Base-by-base conservation (phyloP, 139 green algal genomes). In the Raphidocelis subcapitata region DNA sequence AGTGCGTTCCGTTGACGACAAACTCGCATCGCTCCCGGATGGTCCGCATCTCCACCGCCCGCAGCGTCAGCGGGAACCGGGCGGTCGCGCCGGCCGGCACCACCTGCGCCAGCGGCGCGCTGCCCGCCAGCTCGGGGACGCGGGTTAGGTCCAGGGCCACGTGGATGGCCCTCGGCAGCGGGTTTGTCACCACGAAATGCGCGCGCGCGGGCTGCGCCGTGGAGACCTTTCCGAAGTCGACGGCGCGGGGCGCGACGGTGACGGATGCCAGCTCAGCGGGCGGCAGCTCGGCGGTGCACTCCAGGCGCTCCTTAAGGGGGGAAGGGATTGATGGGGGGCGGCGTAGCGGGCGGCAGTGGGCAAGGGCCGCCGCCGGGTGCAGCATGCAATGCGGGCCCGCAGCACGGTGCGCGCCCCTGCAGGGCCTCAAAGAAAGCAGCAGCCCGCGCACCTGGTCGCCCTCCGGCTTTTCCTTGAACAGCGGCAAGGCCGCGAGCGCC, bases 141-240 rank as follows among this genome's bases (percentile, higher is more conserved):
- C 36, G 33, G 31, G 73, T 72, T 20, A 82, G 56, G 64, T 90
- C 81, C 55, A 93, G 73, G 24, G 89, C 80, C 18, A 94, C 78
- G 35, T 92, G 83, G 21, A 94, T 77, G 31, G 62, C 36, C 10
- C 28, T n/a, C 10, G 67, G 41, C 33, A 91, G 74, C 36, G 81
- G 61, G 83, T 94, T 94, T 61, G 79, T 81, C 0, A 94, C 70
- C 28, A 88, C 59, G 32, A 93, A 67, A 73, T 87, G 67, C 28
- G 77, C 76, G 0, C 44, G 77, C 59, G 55, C 51, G 59, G 67
- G 63, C 59, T 33, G 66, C 1, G 73, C 75, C n/a, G 83, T 68
- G 59, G 73, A 82, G 31, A 85, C 75, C 41, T 73, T 84, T 68
- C 83, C 83, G 75, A 89, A 89, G 73, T 89, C 81, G 36, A 91